Evolutionary conservation across 768 basidiomycete genomes (phyloP).

Genomic region (Tephrocybe sp.): DNA sequence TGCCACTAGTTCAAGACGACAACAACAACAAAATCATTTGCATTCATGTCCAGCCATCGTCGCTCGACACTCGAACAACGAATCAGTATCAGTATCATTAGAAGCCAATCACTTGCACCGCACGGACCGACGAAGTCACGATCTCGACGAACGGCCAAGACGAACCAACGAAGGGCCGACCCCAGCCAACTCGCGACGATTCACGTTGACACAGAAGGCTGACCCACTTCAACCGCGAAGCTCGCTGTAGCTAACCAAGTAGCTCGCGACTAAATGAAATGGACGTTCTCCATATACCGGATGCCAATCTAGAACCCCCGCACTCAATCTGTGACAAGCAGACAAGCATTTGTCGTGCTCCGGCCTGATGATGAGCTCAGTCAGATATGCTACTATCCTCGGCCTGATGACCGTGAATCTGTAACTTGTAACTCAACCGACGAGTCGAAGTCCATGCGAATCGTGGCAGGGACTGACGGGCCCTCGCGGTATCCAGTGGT

Average conservation of each 20-base stretch:
- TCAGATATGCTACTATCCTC: not conserved
- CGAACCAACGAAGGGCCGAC: not conserved
- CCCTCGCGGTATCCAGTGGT: too few species aligned
- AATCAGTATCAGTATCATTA: not conserved
- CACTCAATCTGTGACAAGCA: too few species aligned
- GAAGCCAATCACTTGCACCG: too few species aligned
- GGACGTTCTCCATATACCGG: not conserved
- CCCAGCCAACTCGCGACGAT: not conserved
- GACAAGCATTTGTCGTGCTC: too few species aligned
- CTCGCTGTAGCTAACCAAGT: not conserved
- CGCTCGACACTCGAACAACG: not conserved
- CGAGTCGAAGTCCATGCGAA: too few species aligned
- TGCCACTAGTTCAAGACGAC: too few species aligned
- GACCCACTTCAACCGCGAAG: slow-evolving; percentile 1
- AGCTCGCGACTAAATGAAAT: too few species aligned
- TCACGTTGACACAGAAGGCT: not conserved
- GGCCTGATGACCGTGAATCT: slow-evolving; percentile 1
- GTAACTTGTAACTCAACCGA: too few species aligned
- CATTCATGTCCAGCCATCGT: not conserved
- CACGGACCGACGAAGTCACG: too few species aligned
- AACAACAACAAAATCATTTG: not conserved
- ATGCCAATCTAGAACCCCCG: not conserved
- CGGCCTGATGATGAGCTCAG: not conserved
- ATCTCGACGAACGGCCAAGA: too few species aligned
- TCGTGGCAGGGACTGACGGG: too few species aligned